Base-by-base conservation (phyloP, 805 yeast species). In the Saturnispora serradocipensis region DNA sequence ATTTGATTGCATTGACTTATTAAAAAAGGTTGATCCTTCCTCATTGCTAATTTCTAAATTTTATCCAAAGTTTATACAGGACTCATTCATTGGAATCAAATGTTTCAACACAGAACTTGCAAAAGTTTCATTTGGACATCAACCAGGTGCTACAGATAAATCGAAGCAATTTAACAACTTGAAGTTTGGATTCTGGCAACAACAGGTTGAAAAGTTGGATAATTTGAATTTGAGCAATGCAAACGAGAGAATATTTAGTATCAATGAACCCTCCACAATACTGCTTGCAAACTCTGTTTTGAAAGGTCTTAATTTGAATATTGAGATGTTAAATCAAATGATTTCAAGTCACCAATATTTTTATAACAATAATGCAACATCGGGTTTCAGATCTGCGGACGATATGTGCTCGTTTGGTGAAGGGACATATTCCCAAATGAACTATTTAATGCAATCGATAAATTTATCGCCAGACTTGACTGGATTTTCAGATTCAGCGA, bases 331-430 rank as follows among this genome's bases (percentile, higher is more conserved):
- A 59, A 73, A 77, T 45, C 83, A 80, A 55, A 75, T 82, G 63
- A 63, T 87, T 13, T 77, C 77, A 49, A 76, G 87, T 4, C 73
- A 85, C 49, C 73, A 75, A 49, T 72, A 75, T 49, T 81, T 81
- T 59, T 63, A 81, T 25, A 68, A 72, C 27, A 72, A 72, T 43
- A 72, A 71, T 8, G 68, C 73, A 30, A 75, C 82, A 48, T 67
- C 72, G 10, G 69, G 70, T 5, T 67, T 67, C 42, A 49, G 55
- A 25, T 69, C 71, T 7, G 60, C 76, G 2, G 82, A 82, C 43
- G 78, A 77, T 42, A 72, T 88, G 55, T 84, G 89, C 48, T 76
- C 87, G 1, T 82, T 76, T 59, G 95, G 95, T 1, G 95, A 88
- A 65, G 93, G 91, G 0, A 78, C 84, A 0, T 75, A 75, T 58